phyloP scores from a whole-genome alignment of 2,329 filamentous ascomycete genomes.

The Hypoxylon sp. region DNA sequence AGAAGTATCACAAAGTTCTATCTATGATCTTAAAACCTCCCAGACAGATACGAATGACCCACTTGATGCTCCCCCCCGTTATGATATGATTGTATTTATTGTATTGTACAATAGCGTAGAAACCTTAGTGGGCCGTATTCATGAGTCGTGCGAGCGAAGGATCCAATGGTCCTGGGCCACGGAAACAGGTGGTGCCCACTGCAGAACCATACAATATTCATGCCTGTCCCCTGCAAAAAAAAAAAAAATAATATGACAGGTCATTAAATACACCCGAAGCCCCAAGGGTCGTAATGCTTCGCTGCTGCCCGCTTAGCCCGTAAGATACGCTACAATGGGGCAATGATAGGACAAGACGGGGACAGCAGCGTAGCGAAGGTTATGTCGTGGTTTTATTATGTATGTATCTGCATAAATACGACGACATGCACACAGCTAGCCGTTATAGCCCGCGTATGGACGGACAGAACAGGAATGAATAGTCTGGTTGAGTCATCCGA shows the following conservation, averaged over 20 bases:
- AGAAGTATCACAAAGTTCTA: slow-evolving; percentile 9
- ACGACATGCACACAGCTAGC: slow-evolving; percentile 36
- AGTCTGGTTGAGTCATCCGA: slow-evolving; percentile 34
- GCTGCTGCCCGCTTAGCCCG: slow-evolving; percentile 37
- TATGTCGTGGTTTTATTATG: slow-evolving; percentile 39
- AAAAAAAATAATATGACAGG: slow-evolving; percentile 43
- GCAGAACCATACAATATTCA: slow-evolving; percentile 41
- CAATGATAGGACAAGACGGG: slow-evolving; percentile 31
- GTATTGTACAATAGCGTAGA: slow-evolving; percentile 20
- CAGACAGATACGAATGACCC: slow-evolving; percentile 22
- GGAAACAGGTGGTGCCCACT: slow-evolving; percentile 41
- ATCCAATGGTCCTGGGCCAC: slow-evolving; percentile 45
- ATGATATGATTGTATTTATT: slow-evolving; percentile 22
- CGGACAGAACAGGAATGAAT: slow-evolving; percentile 20
- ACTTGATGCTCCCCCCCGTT: slow-evolving; percentile 10
- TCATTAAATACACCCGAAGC: slow-evolving; percentile 41
- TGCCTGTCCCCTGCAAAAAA: slow-evolving; percentile 34
- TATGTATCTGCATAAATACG: slow-evolving; percentile 36
- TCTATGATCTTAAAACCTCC: slow-evolving; percentile 27
- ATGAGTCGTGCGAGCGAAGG: slow-evolving; percentile 33
- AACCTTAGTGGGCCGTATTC: slow-evolving; percentile 23
- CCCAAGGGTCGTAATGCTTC: slow-evolving; percentile 32
- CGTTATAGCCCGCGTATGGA: slow-evolving; percentile 26
- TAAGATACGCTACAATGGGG: slow-evolving; percentile 31
- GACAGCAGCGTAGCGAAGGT: slow-evolving; percentile 32